Evolutionary conservation across 768 basidiomycete genomes (phyloP).

Genomic region (Omphalotus guepiniiformis): DNA sequence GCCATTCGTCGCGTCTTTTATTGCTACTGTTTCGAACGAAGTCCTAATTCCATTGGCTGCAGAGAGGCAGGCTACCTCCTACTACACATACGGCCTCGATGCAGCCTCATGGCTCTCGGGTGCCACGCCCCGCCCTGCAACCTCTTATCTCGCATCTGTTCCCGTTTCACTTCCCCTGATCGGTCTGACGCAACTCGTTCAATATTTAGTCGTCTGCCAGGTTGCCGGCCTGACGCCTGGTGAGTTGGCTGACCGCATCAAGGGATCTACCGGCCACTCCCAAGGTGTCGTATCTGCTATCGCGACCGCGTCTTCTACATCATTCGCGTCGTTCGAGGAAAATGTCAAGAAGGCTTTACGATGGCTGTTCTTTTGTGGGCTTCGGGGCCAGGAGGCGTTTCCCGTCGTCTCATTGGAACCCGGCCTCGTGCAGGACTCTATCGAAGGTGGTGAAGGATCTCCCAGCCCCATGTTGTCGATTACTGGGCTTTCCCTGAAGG

Average conservation of each 20-base stretch:
- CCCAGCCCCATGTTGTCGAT: conserved; percentile 94
- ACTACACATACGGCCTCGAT: conserved; percentile 80
- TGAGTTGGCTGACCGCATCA: conserved; percentile 69
- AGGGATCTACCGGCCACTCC: conserved; percentile 94
- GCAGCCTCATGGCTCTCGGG: conserved; percentile 82
- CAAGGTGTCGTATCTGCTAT: conserved; percentile 97
- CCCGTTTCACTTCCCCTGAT: conserved; percentile 95
- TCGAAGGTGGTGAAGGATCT: conserved; percentile 90
- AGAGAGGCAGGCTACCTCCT: conserved; percentile 46
- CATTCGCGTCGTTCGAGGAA: conserved; percentile 65
- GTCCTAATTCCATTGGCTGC: conserved; percentile 70
- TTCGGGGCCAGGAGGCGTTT: conserved; percentile 92
- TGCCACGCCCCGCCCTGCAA: conserved; percentile 62
- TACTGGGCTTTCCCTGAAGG: conserved; percentile 71
- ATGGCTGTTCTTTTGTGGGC: conserved; percentile 92
- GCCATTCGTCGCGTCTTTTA: conserved; percentile 75
- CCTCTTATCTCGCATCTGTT: conserved; percentile 86
- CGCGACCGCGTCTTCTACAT: conserved; percentile 74
- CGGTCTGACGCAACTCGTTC: conserved; percentile 91
- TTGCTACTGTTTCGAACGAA: conserved; percentile 56
- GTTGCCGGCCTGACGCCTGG: conserved; percentile 74
- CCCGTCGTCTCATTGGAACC: conserved; percentile 90
- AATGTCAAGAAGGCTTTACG: conserved; percentile 83
- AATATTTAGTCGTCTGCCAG: conserved; percentile 81
- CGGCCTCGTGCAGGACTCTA: conserved; percentile 75